Conservation (phyloP, 2,329 filamentous ascomycete species). For the Phialophora tarda region DNA sequence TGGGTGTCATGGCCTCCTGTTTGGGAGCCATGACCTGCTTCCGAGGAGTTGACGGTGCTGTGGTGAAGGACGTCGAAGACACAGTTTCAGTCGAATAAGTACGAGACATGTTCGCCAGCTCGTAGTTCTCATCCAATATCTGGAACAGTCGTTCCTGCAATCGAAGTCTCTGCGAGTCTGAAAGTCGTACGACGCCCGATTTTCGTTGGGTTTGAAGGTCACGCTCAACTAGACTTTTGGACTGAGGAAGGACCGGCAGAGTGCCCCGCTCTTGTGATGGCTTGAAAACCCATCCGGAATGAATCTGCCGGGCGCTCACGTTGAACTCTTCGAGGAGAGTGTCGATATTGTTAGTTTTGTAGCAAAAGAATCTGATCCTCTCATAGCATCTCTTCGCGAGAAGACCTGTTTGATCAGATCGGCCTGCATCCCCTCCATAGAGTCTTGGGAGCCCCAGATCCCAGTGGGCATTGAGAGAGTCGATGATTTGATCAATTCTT, state of each 20-base stretch:
- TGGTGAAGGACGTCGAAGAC: not conserved
- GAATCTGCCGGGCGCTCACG: conserved; percentile 41
- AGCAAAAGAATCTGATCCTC: conserved; percentile 44
- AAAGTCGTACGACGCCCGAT: conserved; percentile 14
- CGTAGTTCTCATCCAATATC: conserved; percentile 44
- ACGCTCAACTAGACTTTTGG: conserved; percentile 35
- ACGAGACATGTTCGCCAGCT: conserved; percentile 40
- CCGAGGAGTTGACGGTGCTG: conserved; percentile 7
- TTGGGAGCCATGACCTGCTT: not conserved
- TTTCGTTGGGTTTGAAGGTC: conserved; percentile 19
- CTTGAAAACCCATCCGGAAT: conserved; percentile 40
- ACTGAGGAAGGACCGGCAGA: conserved; percentile 35
- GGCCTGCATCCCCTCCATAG: conserved; percentile 31
- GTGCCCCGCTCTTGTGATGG: conserved; percentile 42
- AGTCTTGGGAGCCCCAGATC: conserved; percentile 44
- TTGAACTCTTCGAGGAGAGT: conserved; percentile 43
- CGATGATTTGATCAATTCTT: conserved; percentile 40
- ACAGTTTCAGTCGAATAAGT: conserved; percentile 26
- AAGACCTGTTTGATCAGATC: conserved; percentile 22
- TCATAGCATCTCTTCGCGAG: conserved; percentile 41
- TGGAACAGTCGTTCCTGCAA: conserved; percentile 42
- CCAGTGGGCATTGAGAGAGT: conserved; percentile 46
- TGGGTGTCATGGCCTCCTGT: conserved; percentile 9
- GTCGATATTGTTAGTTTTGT: conserved; percentile 39
- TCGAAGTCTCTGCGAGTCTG: conserved; percentile 36